Evolutionary conservation across 2,329 filamentous ascomycete genomes (phyloP), one percentile per base, ranked within the genome.

Genomic region (Pleochaeta shiraiana): DNA sequence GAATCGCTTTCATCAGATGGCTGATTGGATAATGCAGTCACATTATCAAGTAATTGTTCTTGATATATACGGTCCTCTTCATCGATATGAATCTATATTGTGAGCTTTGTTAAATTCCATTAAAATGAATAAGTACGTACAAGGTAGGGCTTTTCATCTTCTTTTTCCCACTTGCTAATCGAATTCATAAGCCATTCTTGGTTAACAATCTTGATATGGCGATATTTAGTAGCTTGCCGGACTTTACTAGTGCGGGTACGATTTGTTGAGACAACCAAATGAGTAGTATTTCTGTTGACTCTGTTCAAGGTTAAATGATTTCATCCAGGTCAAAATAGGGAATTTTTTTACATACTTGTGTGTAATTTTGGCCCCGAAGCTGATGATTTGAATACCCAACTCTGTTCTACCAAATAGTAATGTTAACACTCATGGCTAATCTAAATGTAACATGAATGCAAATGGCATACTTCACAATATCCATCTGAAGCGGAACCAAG

Each of bases 201-300:
- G 69, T 86, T 90, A 60, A 98, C 93, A 65, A 98, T 95, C 73
- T 90, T 91, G 74, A 97, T 88, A 63, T 83, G 83, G 0, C 86
- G 79, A 64, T 90, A 87, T 67, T 85, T 83, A 16, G 88, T 85
- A 0, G 93, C 93, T 74, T 91, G 86, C 60, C 88, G 86, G 53
- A 97, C 90, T 75, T 98, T 98, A 64, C 89, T 86, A 0, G 93
- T 97, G 26, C 91, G 84, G 34, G 87, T 87, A 28, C 86, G 79
- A 19, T 82, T 79, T 21, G 82, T 83, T 63, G 83, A 85, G 9
- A 87, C 84, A 1, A 91, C 86, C 4, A 91, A 79, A 73, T 91
- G 88, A 0, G 87, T 90, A 16, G 88, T 80, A 64, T 81, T 81
- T 34, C 78, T 77, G 1, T 79, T 80, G 7, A 91, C 77, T 37